phyloP scores from a whole-genome alignment of 352 stramenopile genomes.

The Pythium phragmiticola region DNA sequence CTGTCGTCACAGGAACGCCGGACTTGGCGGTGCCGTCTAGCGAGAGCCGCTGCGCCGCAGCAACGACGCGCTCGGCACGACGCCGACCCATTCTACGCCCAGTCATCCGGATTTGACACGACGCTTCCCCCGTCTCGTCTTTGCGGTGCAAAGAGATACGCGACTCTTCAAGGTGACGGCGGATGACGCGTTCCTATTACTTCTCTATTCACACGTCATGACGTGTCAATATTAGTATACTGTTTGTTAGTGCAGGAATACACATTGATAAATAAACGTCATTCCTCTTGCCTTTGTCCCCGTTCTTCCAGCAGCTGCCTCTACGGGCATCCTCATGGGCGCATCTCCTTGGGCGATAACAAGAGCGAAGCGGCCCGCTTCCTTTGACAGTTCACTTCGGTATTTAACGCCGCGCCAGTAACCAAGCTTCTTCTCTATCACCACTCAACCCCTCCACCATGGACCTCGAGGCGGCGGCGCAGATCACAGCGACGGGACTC shows the following conservation, averaged over 20 bases:
- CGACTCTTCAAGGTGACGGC: conserved; percentile 20
- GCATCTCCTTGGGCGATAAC: background rate
- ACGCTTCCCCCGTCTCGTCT: background rate
- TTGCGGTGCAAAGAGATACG: conserved; percentile 22
- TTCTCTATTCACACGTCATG: conserved; percentile 8
- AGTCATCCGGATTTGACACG: conserved; percentile 2
- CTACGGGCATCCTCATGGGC: background rate
- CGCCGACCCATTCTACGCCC: conserved; percentile 36
- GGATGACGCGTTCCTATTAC: conserved; percentile 10
- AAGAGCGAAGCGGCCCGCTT: background rate
- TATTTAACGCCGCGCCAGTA: conserved; percentile 8
- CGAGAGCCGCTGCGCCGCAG: conserved; percentile 37
- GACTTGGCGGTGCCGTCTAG: background rate
- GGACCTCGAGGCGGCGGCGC: conserved; percentile 52
- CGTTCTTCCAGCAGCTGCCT: conserved; percentile 9
- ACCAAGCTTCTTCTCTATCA: background rate
- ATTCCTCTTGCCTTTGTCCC: conserved; percentile 19
- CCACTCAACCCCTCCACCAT: conserved; percentile 7
- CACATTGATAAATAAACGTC: conserved; percentile 9
- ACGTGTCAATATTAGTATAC: conserved; percentile 9
- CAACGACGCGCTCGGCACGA: conserved; percentile 45
- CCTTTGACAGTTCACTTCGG: background rate
- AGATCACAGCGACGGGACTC: conserved; percentile 55
- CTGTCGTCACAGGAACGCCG: background rate
- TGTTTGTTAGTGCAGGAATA: background rate